Percentiles rank a stretch among this genome's conserved stretches.
Evolutionary conservation across 2,329 filamentous ascomycete species (phyloP).

Genomic region (Venturia pyrina): DNA sequence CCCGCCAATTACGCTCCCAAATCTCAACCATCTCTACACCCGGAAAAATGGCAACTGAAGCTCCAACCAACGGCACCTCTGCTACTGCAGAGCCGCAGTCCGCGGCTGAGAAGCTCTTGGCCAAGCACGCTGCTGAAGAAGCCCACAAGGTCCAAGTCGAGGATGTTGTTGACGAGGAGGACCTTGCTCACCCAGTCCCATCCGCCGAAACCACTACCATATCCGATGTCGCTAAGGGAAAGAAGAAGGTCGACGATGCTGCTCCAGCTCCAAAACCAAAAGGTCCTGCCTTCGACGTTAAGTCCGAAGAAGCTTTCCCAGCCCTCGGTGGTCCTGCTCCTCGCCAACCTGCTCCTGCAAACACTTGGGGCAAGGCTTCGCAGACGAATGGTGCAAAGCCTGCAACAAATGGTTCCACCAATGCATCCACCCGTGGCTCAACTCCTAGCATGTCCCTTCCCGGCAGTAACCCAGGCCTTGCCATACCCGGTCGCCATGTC

Average conservation of each 20-base stretch:
- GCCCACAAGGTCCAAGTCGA: conserved; percentile 13
- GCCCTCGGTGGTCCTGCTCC: conserved; percentile 58
- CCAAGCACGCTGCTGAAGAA: conserved; percentile 11
- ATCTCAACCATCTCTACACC: neutral
- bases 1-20: neutral
- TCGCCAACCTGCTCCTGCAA: conserved; percentile 42
- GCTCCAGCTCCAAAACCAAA: conserved; percentile 21
- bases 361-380: conserved; percentile 65
- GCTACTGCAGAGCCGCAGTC: conserved; percentile 4
- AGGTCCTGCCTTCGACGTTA: conserved; percentile 56
- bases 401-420: conserved; percentile 44
- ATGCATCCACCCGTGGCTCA: conserved; percentile 23
- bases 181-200: conserved; percentile 14
- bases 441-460: neutral
- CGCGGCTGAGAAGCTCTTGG: conserved; percentile 11
- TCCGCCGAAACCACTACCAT: conserved; percentile 26
- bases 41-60: conserved; percentile 5
- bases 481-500: conserved; percentile 71
- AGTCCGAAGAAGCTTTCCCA: conserved; percentile 90
- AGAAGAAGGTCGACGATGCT: conserved; percentile 51
- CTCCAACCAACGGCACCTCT: neutral
- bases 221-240: conserved; percentile 59
- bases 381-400: conserved; percentile 30
- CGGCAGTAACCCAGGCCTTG: conserved; percentile 36
- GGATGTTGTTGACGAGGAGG: conserved; percentile 15